Evolutionary conservation across 2,329 filamentous ascomycete species (phyloP).

Genomic region (Botryosphaeria agaves): DNA sequence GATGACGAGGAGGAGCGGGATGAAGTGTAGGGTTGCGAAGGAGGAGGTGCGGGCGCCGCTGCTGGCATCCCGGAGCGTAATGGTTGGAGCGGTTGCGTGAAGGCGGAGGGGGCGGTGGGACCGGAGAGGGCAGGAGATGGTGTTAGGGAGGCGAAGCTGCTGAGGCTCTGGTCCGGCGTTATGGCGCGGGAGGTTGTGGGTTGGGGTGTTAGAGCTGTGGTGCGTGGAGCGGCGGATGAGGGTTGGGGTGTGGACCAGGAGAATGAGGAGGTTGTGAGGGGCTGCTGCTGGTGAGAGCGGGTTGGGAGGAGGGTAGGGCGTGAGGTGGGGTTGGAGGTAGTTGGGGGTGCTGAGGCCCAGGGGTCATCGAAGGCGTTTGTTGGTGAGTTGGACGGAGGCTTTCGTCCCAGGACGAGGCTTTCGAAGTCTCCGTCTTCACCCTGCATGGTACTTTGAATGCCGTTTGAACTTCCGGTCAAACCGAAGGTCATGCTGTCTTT

Average conservation of each 20-base stretch:
- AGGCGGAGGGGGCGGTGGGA: slow-evolving; percentile 15
- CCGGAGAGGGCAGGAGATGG: slow-evolving; percentile 20
- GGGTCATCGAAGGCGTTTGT: slow-evolving; percentile 23
- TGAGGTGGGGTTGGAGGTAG: slow-evolving; percentile 14
- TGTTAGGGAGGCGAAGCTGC: slow-evolving; percentile 15
- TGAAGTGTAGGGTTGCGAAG: slow-evolving; percentile 7
- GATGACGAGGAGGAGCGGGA: slow-evolving; percentile 5
- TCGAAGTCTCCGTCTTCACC: slow-evolving; percentile 67
- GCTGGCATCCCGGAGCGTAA: slow-evolving; percentile 11
- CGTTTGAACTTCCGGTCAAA: slow-evolving; percentile 33
- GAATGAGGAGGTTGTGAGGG: slow-evolving; percentile 17
- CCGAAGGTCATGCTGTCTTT: slow-evolving; percentile 58
- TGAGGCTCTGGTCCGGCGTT: slow-evolving; percentile 16
- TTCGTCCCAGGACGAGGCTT: slow-evolving; percentile 65
- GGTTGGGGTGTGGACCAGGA: slow-evolving; percentile 22
- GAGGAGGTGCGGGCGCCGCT: slow-evolving; percentile 7
- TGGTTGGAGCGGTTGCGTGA: slow-evolving; percentile 20
- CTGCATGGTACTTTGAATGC: slow-evolving; percentile 35
- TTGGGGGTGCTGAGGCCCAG: slow-evolving; percentile 21
- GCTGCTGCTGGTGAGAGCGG: slow-evolving; percentile 8
- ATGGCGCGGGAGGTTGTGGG: slow-evolving; percentile 9
- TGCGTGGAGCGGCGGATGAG: neutral
- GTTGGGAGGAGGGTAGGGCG: slow-evolving; percentile 11
- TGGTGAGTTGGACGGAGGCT: slow-evolving; percentile 17
- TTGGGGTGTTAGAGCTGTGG: too few species aligned